These are phyloP conservation scores for Endogone sp. DNA, from an alignment of 192 early-diverging fungal genomes.

Conservation along the genomic window DNA sequence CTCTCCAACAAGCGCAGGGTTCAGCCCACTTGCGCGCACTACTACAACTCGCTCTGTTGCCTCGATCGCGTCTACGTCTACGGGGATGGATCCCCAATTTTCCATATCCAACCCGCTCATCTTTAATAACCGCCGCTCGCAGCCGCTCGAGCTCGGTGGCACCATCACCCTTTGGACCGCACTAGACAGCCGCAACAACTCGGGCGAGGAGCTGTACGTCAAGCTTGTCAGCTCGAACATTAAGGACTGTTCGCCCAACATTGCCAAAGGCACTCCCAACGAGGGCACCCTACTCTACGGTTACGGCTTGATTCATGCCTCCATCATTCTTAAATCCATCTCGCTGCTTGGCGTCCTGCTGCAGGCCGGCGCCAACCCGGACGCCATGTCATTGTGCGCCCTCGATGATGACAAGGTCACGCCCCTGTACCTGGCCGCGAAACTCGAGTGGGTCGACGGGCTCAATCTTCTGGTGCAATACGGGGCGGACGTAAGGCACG, in stretches of 20 bases:
- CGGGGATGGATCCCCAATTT: not conserved
- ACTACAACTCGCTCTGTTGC: no score
- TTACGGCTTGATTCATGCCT: conserved; percentile 29
- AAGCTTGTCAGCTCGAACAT: not conserved
- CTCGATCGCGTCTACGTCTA: no score
- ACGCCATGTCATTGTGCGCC: conserved; percentile 19
- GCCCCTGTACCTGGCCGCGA: conserved; percentile 30
- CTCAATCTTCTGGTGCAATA: conserved; percentile 25
- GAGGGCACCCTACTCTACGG: conserved; percentile 11
- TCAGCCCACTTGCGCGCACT: no score
- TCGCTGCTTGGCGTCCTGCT: conserved; percentile 20
- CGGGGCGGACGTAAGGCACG: conserved; percentile 19
- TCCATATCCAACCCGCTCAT: not conserved
- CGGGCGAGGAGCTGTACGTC: not conserved
- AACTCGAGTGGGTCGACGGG: conserved; percentile 26
- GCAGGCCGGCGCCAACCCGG: conserved; percentile 32
- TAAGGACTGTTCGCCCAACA: not conserved
- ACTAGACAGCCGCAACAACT: not conserved
- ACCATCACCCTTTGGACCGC: not conserved
- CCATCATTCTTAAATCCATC: conserved; percentile 18
- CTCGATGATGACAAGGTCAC: conserved; percentile 26
- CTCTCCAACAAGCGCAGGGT: no score
- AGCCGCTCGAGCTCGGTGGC: not conserved
- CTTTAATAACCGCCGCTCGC: not conserved
- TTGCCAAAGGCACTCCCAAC: not conserved